Evolutionary conservation across 352 stramenopile genomes (phyloP), one percentile per base, ranked within the genome.

Genomic region (Phytophthora kernoviae): DNA sequence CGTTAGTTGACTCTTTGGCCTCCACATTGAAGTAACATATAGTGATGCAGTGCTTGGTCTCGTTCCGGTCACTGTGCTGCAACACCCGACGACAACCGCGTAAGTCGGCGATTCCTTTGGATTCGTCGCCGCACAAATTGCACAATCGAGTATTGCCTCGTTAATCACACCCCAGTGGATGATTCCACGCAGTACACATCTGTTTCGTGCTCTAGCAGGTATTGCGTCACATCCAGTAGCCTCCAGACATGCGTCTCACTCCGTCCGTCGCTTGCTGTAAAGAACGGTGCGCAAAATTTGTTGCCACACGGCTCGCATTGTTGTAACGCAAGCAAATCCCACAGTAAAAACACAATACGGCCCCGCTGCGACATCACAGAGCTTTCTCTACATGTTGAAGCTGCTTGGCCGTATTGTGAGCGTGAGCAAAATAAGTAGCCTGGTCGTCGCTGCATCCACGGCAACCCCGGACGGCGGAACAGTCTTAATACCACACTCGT

Each of bases 111-210:
- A 18, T 90, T 90, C 83, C 86, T 34, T 84, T 88, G 8, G 54
- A 95, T 0, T 77, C 83, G 34, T 95, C 86, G 10, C 80, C 86
- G 37, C 84, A 95, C 6, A 93, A 51, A 49, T 93, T 95, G 48
- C 86, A 95, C 2, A 93, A 54, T 27, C 49, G 61, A 4, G 73
- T 70, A 6, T 65, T 76, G 1, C 45, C 36, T 14, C 62, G 70
- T 1, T 90, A 50, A 20, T 90, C 82, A 22, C 86, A n/a, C n/a
- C n/a, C n/a, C n/a, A n/a, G n/a, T n/a, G n/a, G n/a, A n/a, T n/a
- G n/a, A 95, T 52, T 88, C 80, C 5, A 84, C 72, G 43, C 84
- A 93, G 39, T 90, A 89, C 0, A 56, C 62, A 54, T 95, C 86
- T 1, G 58, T 76, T 14, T 81, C 79, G 15, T 49, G 73, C 30